These are phyloP conservation scores for Leishmania tropica DNA, from an alignment of 208 protist species.

Conservation along the genomic window DNA sequence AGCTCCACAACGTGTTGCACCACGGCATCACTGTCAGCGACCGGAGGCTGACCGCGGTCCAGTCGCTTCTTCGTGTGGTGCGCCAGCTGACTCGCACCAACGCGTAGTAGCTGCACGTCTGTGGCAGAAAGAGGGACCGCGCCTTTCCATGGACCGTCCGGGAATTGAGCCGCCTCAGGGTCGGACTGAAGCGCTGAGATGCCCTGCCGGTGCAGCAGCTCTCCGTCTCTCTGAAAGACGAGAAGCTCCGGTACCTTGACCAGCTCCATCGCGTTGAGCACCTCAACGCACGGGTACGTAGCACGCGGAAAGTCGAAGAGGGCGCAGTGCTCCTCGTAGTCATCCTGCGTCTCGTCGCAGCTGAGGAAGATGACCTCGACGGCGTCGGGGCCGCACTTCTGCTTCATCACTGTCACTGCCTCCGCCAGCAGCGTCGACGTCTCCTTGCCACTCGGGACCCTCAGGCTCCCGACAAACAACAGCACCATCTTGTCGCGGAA, in stretches of 20 bases:
- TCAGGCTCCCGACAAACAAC: constrained; percentile 45
- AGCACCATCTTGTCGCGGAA: constrained; percentile 49
- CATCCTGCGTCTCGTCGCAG: constrained; percentile 41
- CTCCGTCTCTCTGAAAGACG: constrained; percentile 55
- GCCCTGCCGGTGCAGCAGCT: constrained; percentile 57
- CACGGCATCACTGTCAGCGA: constrained; percentile 11
- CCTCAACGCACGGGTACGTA: constrained; percentile 40
- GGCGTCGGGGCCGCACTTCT: neutral
- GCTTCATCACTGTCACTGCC: constrained; percentile 27
- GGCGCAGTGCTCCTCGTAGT: constrained; percentile 42
- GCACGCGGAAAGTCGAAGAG: constrained; percentile 53
- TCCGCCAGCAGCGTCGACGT: constrained; percentile 45
- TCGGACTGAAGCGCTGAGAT: constrained; percentile 61
- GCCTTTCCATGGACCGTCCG: constrained; percentile 47
- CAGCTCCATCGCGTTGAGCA: constrained; percentile 38
- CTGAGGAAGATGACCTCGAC: constrained; percentile 65
- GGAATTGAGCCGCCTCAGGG: constrained; percentile 53
- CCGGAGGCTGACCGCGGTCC: constrained; percentile 19
- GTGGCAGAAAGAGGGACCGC: constrained; percentile 45
- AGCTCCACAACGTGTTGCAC: constrained; percentile 43
- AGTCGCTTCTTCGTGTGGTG: constrained; percentile 65
- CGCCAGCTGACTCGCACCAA: constrained; percentile 44
- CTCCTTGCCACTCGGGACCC: constrained; percentile 21
- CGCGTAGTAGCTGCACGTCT: constrained; percentile 53
- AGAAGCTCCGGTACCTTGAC: constrained; percentile 43